Evolutionary conservation across 495 filamentous ascomycete species (phyloP).

Genomic region (Evernia prunastri): DNA sequence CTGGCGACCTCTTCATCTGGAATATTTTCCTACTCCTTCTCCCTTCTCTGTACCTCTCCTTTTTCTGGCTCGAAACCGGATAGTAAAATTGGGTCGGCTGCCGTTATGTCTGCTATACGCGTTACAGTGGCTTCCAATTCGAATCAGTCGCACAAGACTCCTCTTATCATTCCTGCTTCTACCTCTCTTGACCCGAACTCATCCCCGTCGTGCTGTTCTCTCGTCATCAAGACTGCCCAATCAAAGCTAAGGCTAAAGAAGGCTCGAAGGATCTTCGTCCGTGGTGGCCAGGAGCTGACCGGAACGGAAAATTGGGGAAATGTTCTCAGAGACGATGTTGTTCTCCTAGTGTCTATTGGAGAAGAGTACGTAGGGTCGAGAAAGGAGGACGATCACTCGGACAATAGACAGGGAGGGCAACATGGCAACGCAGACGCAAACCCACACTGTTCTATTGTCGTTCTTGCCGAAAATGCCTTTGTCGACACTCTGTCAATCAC

Average conservation of each 20-base stretch:
- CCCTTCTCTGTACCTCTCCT: too few relatives aligned
- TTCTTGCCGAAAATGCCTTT: conserved; percentile 27
- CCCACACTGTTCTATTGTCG: conserved; percentile 19
- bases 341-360: conserved; percentile 30
- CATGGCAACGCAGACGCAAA: background rate
- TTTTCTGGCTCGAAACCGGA: background rate
- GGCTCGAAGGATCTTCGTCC: conserved; percentile 31
- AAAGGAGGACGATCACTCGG: conserved; percentile 6
- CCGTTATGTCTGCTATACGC: conserved; percentile 23
- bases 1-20: background rate
- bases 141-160: conserved; percentile 24
- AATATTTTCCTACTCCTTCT: background rate
- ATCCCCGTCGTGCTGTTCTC: conserved; percentile 11
- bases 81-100: background rate
- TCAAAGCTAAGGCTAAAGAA: conserved; percentile 34
- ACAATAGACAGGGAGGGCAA: conserved; percentile 1
- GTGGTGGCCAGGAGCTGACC: conserved; percentile 31
- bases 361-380: conserved; percentile 33
- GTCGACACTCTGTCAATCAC: conserved; percentile 30
- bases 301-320: conserved; percentile 26
- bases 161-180: conserved; percentile 25
- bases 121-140: conserved; percentile 25
- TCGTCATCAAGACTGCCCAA: conserved; percentile 31
- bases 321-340: conserved; percentile 25
- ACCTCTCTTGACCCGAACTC: conserved; percentile 17